Evolutionary conservation across 352 stramenopile genomes (phyloP), one percentile per base, ranked within the genome.

Genomic region (Phytophthora foliorum): DNA sequence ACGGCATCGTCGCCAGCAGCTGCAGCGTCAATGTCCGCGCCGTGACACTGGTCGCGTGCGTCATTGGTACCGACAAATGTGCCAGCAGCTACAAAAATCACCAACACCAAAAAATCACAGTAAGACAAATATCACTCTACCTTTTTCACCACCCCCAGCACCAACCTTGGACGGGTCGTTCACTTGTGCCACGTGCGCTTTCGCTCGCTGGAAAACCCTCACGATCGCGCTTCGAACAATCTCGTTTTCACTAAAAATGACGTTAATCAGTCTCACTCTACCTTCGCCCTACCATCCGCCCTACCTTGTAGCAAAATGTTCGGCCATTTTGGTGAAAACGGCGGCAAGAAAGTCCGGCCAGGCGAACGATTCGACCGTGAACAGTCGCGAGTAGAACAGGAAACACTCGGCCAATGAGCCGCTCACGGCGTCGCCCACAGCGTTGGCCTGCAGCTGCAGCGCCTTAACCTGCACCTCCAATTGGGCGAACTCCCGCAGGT

Each of bases 291-390:
- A 66, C 42, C 38, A 17, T 16, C 17, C 41, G 34, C 31, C 42
- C 32, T 75, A 88, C 81, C 68, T 84, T 31, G 68, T 27, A 13
- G 74, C 58, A 61, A 83, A 90, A 48, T 89, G 77, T 42, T 90
- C 82, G 8, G 74, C 75, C 16, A 90, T 31, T 49, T 89, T 88
- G 2, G 77, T 80, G 42, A 78, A 84, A 9, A 88, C 78, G 4
- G 74, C 76, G 14, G 80, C 67, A 0, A 90, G 71, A 58, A 90
- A 90, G 67, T 90, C 82, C 34, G 82, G 82, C 78, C 78, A 90
- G n/a, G 69, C 54, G 69, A 87, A 86, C 14, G 82, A 80, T 57
- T 90, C 82, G 17, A 75, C 66, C 6, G 82, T 88, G 49, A 88
- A 78, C 8, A 90, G 71, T 19, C 79, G 60, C 25, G 72, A 39